Evolutionary conservation across 2,329 filamentous ascomycete genomes (phyloP).

Genomic region (Curvularia spicifera): DNA sequence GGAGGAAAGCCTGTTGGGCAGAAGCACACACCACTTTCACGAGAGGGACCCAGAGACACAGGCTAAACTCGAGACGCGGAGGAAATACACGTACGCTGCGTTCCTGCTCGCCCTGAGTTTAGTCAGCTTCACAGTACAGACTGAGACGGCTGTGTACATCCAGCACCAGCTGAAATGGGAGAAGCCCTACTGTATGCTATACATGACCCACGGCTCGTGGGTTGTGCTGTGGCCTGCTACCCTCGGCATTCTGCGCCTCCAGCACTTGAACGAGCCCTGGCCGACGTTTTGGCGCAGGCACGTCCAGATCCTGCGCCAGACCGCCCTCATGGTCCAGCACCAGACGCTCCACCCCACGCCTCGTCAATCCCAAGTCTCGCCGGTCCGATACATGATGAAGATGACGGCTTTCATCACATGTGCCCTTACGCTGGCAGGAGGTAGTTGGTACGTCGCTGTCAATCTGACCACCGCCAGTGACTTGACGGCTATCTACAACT

Average conservation of each 20-base stretch:
- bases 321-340: conserved; percentile 84
- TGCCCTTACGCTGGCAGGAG: conserved; percentile 85
- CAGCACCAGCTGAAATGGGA: conserved; percentile 92
- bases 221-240: conserved; percentile 85
- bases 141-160: conserved; percentile 93
- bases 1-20: conserved; percentile 53
- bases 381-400: conserved; percentile 75
- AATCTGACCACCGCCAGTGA: conserved; percentile 92
- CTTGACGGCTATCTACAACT: conserved; percentile 98
- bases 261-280: conserved; percentile 82
- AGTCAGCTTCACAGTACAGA: conserved; percentile 90
- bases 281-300: conserved; percentile 82
- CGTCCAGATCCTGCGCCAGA: conserved; percentile 66
- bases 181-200: conserved; percentile 99
- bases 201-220: conserved; percentile 96
- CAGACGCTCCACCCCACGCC: conserved; percentile 71
- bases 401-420: conserved; percentile 84
- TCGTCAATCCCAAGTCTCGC: conserved; percentile 56
- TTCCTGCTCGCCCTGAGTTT: conserved; percentile 84
- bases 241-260: conserved; percentile 77
- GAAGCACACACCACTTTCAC: conserved; percentile 69
- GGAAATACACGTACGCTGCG: conserved; percentile 85
- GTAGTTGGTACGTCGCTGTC: conserved; percentile 95
- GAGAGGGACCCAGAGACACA: conserved; percentile 75
- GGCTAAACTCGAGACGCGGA: conserved; percentile 70